These are phyloP conservation scores for Ogataea siamensis DNA, from an alignment of 805 yeast genomes.

Conservation along the genomic window DNA sequence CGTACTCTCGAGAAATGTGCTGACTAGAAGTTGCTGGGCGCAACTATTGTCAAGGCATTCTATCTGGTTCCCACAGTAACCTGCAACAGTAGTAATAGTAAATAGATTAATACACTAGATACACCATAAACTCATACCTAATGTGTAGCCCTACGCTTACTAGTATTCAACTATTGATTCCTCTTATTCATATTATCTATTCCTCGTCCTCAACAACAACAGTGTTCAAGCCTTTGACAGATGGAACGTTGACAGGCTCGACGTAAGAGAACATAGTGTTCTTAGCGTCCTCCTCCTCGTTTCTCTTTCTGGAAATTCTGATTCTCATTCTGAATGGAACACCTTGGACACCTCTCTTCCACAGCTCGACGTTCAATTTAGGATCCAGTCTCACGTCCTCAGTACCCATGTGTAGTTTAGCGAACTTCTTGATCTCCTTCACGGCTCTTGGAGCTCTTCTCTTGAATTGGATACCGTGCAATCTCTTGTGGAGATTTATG, in stretches of 20 bases:
- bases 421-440: constrained; percentile 98
- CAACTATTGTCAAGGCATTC: too few species aligned
- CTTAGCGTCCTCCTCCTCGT: constrained; percentile 99
- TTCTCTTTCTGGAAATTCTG: constrained; percentile 95
- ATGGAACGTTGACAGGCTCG: constrained; percentile 93
- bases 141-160: neutral
- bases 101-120: constrained; percentile 1
- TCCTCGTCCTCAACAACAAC: constrained; percentile 80
- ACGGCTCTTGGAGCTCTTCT: constrained; percentile 99
- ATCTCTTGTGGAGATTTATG: constrained; percentile 99
- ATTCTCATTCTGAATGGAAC: constrained; percentile 97
- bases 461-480: constrained; percentile 98
- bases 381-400: constrained; percentile 99
- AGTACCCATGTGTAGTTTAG: constrained; percentile 98
- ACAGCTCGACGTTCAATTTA: constrained; percentile 94
- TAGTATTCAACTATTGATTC: constrained; percentile 5
- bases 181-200: constrained; percentile 28
- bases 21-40: neutral
- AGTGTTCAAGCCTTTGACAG: constrained; percentile 97
- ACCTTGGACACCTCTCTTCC: constrained; percentile 99
- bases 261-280: constrained; percentile 97
- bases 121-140: neutral
- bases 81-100: too few species aligned
- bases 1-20: neutral
- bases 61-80: too few species aligned